Percentiles rank a stretch among this genome's conserved stretches.
These are phyloP conservation scores for Dendrobium chrysotoxum DNA, from an alignment of 106 monocot species.

Conservation along the genomic window DNA sequence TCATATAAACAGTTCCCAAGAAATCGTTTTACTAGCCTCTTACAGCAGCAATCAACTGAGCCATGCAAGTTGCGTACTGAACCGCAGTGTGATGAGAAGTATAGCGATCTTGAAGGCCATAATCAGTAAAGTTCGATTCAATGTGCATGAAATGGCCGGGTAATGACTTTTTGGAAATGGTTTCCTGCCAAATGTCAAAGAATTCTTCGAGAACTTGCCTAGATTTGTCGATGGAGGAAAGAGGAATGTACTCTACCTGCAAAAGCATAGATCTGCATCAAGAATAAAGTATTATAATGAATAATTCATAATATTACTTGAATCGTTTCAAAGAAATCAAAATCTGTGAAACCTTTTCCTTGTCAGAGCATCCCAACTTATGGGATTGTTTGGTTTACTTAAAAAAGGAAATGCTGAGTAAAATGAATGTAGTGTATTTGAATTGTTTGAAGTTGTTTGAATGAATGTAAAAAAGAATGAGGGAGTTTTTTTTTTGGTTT, in stretches of 20 bases:
- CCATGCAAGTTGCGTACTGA: constrained; percentile 75
- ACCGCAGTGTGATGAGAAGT: constrained; percentile 80
- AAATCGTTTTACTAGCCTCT: constrained; percentile 26
- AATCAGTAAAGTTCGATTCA: constrained; percentile 71
- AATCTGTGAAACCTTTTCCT: no score
- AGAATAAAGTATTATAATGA: neutral
- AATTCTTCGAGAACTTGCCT: constrained; percentile 78
- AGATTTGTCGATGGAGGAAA: constrained; percentile 82
- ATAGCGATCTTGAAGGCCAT: constrained; percentile 67
- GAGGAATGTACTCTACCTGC: constrained; percentile 86
- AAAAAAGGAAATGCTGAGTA: no score
- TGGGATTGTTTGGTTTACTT: no score
- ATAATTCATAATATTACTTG: neutral
- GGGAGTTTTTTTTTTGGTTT: no score
- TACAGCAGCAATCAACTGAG: constrained; percentile 71
- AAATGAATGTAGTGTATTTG: no score
- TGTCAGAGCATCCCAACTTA: no score
- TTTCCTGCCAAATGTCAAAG: constrained; percentile 79
- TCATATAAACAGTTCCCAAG: no score
- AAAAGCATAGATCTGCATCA: constrained; percentile 3
- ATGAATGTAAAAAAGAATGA: no score
- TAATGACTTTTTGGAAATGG: constrained; percentile 61
- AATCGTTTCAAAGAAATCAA: neutral
- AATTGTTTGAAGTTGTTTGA: no score
- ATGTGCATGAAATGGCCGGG: constrained; percentile 81